A percentile compares a stretch with the other conserved stretches of the same genome.
Conservation (phyloP, 306 rosid species). For the Ormosia semicastrata region DNA sequence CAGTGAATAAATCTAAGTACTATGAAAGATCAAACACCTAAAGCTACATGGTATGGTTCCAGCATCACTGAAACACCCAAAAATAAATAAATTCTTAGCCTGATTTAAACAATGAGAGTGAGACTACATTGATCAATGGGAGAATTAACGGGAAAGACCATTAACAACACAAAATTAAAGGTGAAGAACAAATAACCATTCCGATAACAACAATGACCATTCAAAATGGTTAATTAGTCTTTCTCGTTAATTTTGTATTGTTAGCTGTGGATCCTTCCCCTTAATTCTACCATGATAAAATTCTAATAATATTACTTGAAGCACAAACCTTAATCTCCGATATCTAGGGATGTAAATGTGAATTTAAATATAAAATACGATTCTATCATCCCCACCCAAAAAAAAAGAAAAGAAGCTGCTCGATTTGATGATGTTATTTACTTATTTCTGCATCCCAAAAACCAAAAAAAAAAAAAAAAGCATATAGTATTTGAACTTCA, state of each 20-base stretch:
- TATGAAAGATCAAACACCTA: background rate
- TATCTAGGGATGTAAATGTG: background rate
- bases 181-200: no score
- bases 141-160: no score
- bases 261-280: no score
- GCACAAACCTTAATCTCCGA: background rate
- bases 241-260: no score
- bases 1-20: background rate
- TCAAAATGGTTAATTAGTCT: no score
- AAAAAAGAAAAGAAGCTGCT: background rate
- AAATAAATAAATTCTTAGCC: no score
- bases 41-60: background rate
- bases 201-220: no score
- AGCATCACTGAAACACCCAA: background rate
- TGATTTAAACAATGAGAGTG: background rate
- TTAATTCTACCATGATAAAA: no score
- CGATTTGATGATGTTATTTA: background rate
- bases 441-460: background rate
- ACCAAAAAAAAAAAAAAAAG: background rate
- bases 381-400: background rate
- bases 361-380: background rate
- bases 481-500: conserved; percentile 14
- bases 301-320: no score
- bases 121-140: background rate
- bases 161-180: no score